Percentiles rank a stretch among this genome's conserved stretches.
phyloP scores from a whole-genome alignment of 306 rosid species.

The Fragaria iinumae region DNA sequence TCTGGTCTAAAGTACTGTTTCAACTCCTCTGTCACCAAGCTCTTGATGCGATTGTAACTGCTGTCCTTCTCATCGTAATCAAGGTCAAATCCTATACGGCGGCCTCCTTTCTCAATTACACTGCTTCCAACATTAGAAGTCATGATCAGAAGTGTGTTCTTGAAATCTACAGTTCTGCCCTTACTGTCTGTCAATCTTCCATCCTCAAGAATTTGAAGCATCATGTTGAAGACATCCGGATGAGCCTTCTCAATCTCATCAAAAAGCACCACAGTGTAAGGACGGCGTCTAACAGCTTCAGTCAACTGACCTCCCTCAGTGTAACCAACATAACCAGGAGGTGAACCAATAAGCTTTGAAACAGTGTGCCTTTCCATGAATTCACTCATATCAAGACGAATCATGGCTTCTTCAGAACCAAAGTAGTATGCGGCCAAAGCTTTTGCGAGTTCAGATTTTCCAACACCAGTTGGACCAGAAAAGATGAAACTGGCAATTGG shows the following conservation, averaged over 20 bases:
- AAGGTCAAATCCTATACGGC: conserved; percentile 78
- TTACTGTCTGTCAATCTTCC: conserved; percentile 94
- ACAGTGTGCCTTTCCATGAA: conserved; percentile 97
- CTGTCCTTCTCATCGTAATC: conserved; percentile 93
- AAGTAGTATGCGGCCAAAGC: conserved; percentile 89
- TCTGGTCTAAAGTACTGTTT: conserved; percentile 92
- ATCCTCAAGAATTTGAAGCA: conserved; percentile 96
- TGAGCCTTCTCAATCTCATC: conserved; percentile 99
- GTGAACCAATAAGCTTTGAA: conserved; percentile 92
- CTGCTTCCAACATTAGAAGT: conserved; percentile 96
- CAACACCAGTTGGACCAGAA: conserved; percentile 99
- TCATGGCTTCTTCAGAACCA: conserved; percentile 97
- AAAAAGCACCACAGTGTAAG: conserved; percentile 88
- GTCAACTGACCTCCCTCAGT: conserved; percentile 97
- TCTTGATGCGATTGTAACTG: conserved; percentile 83
- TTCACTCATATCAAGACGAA: conserved; percentile 96
- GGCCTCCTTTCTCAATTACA: conserved; percentile 96
- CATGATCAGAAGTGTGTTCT: conserved; percentile 93
- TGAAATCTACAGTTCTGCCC: conserved; percentile 96
- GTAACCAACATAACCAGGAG: conserved; percentile 97
- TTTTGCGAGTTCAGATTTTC: conserved; percentile 92
- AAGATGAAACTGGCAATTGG: conserved; percentile 97
- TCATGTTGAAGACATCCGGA: conserved; percentile 95
- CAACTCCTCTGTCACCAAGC: conserved; percentile 90
- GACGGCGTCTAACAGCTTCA: conserved; percentile 95